Conservation (phyloP, 2,329 filamentous ascomycete species). For the Salinomyces thailandicus region DNA sequence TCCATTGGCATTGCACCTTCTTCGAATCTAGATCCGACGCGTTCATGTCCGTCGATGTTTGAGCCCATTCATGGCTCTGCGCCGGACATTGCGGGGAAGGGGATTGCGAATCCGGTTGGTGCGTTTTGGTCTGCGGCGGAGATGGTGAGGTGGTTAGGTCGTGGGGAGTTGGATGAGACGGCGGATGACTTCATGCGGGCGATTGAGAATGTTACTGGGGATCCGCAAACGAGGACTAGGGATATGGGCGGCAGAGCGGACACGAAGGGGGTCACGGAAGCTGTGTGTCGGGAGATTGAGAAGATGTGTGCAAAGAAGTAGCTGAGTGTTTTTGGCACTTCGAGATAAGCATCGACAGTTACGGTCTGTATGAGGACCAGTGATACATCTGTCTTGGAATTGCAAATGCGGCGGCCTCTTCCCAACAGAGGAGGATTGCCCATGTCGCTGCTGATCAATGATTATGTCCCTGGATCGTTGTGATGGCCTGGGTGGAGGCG, state of each 20-base stretch:
- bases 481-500: too few relatives aligned
- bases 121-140: slow-evolving; percentile 62
- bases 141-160: slow-evolving; percentile 55
- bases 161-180: slow-evolving; percentile 38
- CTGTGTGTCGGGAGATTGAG: slow-evolving; percentile 44
- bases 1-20: slow-evolving; percentile 64
- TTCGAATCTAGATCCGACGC: slow-evolving; percentile 56
- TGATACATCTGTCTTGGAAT: too few relatives aligned
- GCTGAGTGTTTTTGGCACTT: too few relatives aligned
- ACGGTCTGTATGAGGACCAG: too few relatives aligned
- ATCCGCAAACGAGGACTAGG: slow-evolving; percentile 42
- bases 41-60: slow-evolving; percentile 51
- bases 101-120: slow-evolving; percentile 52
- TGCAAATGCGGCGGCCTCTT: too few relatives aligned
- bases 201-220: slow-evolving; percentile 50
- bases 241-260: slow-evolving; percentile 50
- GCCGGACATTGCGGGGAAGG: slow-evolving; percentile 54
- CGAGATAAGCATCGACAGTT: too few relatives aligned
- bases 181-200: slow-evolving; percentile 48
- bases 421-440: too few relatives aligned
- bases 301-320: slow-evolving; percentile 6
- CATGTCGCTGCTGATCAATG: too few relatives aligned
- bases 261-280: slow-evolving; percentile 50
- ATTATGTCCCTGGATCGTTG: too few relatives aligned
- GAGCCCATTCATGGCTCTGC: slow-evolving; percentile 55